These are phyloP conservation scores for Eucalyptus pauciflora DNA, from an alignment of 345 rosid species.

Conservation along the genomic window DNA sequence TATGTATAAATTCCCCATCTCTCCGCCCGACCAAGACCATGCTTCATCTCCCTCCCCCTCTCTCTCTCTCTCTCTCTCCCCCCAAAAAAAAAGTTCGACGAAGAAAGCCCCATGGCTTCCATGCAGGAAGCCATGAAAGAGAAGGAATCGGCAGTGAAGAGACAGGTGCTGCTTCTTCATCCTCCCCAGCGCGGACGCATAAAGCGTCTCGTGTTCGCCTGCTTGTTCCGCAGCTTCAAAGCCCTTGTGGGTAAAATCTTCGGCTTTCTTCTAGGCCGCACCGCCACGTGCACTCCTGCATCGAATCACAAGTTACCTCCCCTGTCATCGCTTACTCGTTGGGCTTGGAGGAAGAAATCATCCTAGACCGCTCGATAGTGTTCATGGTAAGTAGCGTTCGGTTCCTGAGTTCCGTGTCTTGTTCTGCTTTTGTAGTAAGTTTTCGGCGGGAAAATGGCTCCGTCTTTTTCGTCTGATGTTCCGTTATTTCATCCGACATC, in stretches of 20 bases:
- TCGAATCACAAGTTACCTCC: background rate
- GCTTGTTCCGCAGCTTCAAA: background rate
- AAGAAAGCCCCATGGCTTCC: background rate
- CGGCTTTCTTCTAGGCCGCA: background rate
- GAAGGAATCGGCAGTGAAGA: background rate
- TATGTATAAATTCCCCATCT: background rate
- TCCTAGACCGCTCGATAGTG: background rate
- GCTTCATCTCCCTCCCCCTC: background rate
- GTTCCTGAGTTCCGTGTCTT: background rate
- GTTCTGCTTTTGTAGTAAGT: background rate
- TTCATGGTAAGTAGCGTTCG: background rate
- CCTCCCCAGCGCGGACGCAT: background rate
- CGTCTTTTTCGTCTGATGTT: background rate
- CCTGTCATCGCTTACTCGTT: background rate
- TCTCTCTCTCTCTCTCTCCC: background rate
- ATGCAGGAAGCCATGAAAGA: background rate
- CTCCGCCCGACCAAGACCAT: background rate
- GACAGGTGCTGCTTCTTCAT: background rate
- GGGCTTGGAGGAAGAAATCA: background rate
- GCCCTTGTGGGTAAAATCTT: background rate
- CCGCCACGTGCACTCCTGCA: background rate
- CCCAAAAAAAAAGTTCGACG: background rate
- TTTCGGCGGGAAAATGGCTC: background rate
- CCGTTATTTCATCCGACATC: background rate
- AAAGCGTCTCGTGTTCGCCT: background rate